Evolutionary conservation across 2,329 filamentous ascomycete genomes (phyloP).

Genomic region (Cercospora sp.): DNA sequence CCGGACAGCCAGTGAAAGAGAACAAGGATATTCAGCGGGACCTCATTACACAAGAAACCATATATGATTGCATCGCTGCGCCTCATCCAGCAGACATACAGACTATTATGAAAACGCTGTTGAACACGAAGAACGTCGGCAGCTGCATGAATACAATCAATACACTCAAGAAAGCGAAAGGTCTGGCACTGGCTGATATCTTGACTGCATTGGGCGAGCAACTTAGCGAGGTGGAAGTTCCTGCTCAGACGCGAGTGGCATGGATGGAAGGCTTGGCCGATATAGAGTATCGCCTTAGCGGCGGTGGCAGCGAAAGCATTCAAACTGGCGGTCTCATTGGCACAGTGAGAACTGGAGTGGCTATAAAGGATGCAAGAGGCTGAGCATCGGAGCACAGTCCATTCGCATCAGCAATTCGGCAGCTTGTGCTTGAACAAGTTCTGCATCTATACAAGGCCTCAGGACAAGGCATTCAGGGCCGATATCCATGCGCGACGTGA

Average conservation of each 20-base stretch:
- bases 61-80: conserved; percentile 96
- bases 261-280: conserved; percentile 92
- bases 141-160: conserved; percentile 87
- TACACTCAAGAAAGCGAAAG: conserved; percentile 79
- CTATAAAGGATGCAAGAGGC: conserved; percentile 53
- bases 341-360: conserved; percentile 81
- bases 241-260: conserved; percentile 78
- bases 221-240: conserved; percentile 77
- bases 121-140: conserved; percentile 83
- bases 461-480: background rate
- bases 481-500: background rate
- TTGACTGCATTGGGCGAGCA: conserved; percentile 83
- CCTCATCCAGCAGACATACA: conserved; percentile 86
- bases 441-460: background rate
- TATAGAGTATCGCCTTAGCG: conserved; percentile 86
- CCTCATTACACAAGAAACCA: conserved; percentile 83
- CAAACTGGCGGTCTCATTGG: conserved; percentile 94
- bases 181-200: conserved; percentile 89
- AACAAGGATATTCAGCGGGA: conserved; percentile 70
- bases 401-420: background rate
- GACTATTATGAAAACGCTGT: conserved; percentile 78
- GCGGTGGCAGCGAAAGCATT: conserved; percentile 80
- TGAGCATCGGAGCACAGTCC: background rate
- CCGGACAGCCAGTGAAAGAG: conserved; percentile 48
- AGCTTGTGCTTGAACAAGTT: background rate